phyloP scores from a whole-genome alignment of 495 filamentous ascomycete genomes.

The Aspergillus saccharolyticus region DNA sequence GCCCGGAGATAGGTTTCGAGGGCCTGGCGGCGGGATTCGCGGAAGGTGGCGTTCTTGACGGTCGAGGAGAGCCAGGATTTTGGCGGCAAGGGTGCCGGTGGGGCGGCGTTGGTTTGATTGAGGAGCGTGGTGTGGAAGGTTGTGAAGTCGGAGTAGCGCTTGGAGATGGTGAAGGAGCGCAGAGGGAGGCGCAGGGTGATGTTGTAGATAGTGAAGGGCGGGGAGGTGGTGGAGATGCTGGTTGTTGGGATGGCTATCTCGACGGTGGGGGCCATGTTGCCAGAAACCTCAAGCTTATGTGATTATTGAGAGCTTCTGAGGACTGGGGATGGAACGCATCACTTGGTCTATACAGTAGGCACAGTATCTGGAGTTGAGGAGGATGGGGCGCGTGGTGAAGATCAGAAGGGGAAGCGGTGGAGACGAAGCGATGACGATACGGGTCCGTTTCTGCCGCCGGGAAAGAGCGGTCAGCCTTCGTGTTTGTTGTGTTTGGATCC shows the following conservation, averaged over 20 bases:
- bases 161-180: constrained; percentile 78
- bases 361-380: too few relatives aligned
- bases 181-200: constrained; percentile 84
- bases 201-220: constrained; percentile 88
- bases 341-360: too few relatives aligned
- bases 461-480: background rate
- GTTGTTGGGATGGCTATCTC: constrained; percentile 80
- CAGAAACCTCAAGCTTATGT: too few relatives aligned
- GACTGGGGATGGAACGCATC: background rate
- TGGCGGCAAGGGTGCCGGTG: constrained; percentile 63
- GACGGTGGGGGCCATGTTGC: constrained; percentile 66
- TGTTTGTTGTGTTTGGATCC: background rate
- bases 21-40: constrained; percentile 68
- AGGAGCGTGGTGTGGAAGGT: constrained; percentile 67
- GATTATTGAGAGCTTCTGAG: too few relatives aligned
- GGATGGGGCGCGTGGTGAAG: too few relatives aligned
- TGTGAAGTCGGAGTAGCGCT: constrained; percentile 92
- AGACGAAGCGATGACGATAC: background rate
- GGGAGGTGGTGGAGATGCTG: constrained; percentile 54
- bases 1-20: constrained; percentile 78
- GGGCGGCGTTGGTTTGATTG: constrained; percentile 54
- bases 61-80: constrained; percentile 89
- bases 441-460: background rate
- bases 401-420: background rate
- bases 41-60: constrained; percentile 65